A percentile compares a stretch with the other conserved stretches of the same genome.
Conservation (phyloP, 139 green algal species). For the Tetradesmus lagerheimii region DNA sequence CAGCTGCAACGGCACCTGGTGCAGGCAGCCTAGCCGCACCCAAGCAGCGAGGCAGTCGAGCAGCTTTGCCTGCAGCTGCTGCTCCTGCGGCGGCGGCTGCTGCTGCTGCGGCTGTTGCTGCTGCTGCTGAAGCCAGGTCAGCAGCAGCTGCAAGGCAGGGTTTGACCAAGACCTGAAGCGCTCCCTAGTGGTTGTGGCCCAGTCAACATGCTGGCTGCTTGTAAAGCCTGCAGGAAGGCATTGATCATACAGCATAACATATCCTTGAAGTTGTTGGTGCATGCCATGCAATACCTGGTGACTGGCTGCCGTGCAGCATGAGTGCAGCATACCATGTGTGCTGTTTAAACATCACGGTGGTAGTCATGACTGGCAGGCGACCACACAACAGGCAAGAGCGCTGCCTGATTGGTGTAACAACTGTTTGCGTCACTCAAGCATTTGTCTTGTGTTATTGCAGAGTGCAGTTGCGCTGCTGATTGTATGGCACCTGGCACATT, state of each 20-base stretch:
- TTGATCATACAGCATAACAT: background rate
- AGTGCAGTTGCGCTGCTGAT: background rate
- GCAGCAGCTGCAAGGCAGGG: background rate
- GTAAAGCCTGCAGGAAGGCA: background rate
- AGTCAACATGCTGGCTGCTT: constrained; percentile 2
- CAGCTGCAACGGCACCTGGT: background rate
- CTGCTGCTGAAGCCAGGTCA: constrained; percentile 7
- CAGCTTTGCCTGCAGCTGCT: constrained; percentile 4
- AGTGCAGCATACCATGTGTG: too few species aligned
- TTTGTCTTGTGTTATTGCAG: background rate
- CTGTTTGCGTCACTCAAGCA: background rate
- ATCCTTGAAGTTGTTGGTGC: background rate
- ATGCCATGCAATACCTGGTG: background rate
- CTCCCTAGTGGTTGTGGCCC: background rate
- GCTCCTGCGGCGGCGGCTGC: background rate
- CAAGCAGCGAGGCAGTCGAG: constrained; percentile 41
- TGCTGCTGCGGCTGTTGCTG: constrained; percentile 3
- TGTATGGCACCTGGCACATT: constrained; percentile 19
- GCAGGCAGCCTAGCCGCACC: constrained; percentile 49
- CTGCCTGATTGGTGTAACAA: too few species aligned
- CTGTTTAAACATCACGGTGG: too few species aligned
- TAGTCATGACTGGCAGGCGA: too few species aligned
- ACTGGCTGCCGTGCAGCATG: background rate
- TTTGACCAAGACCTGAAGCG: background rate
- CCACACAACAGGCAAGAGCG: too few species aligned